Conservation (phyloP, 2,329 filamentous ascomycete genomes). For the Ustilaginoidea virens region DNA sequence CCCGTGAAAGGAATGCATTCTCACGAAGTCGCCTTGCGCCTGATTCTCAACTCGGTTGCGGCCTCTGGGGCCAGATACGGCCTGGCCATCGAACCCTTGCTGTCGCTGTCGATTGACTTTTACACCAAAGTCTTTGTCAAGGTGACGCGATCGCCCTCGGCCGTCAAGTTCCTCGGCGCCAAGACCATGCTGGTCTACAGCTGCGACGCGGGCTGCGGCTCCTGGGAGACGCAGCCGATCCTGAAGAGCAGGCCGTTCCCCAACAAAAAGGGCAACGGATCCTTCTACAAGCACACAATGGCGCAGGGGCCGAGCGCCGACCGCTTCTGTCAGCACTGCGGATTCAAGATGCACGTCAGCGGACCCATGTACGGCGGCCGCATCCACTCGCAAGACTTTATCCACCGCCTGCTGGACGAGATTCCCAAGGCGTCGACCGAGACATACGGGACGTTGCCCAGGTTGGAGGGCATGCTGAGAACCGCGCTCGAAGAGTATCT, state of each 20-base stretch:
- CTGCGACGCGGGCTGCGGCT: conserved; percentile 82
- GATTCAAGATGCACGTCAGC: conserved; percentile 68
- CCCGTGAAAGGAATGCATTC: conserved; percentile 73
- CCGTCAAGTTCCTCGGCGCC: conserved; percentile 79
- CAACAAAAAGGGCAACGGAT: conserved; percentile 54
- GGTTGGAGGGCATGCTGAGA: conserved; percentile 83
- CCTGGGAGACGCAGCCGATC: conserved; percentile 72
- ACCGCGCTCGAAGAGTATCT: conserved; percentile 67
- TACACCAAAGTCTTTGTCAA: conserved; percentile 83
- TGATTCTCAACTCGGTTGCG: conserved; percentile 73
- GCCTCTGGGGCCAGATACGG: conserved; percentile 73
- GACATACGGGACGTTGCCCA: conserved; percentile 62
- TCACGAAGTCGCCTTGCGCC: conserved; percentile 76
- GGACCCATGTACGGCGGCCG: conserved; percentile 94
- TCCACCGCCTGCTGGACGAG: conserved; percentile 60
- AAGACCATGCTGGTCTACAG: conserved; percentile 90
- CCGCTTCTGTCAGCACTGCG: conserved; percentile 66
- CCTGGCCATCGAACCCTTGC: conserved; percentile 72
- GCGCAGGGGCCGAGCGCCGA: conserved; percentile 54
- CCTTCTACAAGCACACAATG: conserved; percentile 66
- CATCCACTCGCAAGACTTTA: conserved; percentile 71
- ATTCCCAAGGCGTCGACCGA: conserved; percentile 51
- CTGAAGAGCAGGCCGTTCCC: conserved; percentile 49
- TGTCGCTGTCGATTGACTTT: conserved; percentile 92
- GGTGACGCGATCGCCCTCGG: conserved; percentile 61